phyloP scores from a whole-genome alignment of 2,329 filamentous ascomycete species.

The Fusarium palustre region DNA sequence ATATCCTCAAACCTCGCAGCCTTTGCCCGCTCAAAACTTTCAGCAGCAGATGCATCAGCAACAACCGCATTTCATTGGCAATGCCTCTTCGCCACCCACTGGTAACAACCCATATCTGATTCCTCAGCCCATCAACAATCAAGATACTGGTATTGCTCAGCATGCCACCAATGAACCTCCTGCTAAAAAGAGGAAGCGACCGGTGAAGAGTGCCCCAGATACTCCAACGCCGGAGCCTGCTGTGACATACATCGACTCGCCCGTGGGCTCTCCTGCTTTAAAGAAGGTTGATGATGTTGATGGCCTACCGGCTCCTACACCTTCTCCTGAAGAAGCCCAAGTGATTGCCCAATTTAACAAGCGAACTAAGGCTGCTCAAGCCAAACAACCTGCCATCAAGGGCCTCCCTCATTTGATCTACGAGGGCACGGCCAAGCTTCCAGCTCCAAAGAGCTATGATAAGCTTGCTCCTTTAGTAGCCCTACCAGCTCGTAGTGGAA shows the following conservation, averaged over 20 bases:
- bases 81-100: conserved; percentile 38
- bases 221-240: conserved; percentile 46
- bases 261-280: conserved; percentile 42
- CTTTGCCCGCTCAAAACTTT: conserved; percentile 32
- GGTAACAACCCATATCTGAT: conserved; percentile 40
- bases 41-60: conserved; percentile 44
- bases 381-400: conserved; percentile 54
- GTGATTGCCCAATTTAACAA: conserved; percentile 55
- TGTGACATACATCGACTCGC: conserved; percentile 44
- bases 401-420: conserved; percentile 55
- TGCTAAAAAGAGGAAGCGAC: conserved; percentile 56
- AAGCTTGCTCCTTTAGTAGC: conserved; percentile 59
- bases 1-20: conserved; percentile 35
- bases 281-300: conserved; percentile 55
- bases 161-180: conserved; percentile 45
- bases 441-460: conserved; percentile 59
- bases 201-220: conserved; percentile 47
- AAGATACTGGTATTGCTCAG: conserved; percentile 39
- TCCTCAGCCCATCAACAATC: conserved; percentile 40
- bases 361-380: conserved; percentile 53
- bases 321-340: conserved; percentile 51
- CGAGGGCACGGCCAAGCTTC: conserved; percentile 56
- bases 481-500: conserved; percentile 54
- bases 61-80: conserved; percentile 30
- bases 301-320: conserved; percentile 47